Base-by-base conservation (phyloP, 2,329 filamentous ascomycete species). In the Trichoderma semiorbis region DNA sequence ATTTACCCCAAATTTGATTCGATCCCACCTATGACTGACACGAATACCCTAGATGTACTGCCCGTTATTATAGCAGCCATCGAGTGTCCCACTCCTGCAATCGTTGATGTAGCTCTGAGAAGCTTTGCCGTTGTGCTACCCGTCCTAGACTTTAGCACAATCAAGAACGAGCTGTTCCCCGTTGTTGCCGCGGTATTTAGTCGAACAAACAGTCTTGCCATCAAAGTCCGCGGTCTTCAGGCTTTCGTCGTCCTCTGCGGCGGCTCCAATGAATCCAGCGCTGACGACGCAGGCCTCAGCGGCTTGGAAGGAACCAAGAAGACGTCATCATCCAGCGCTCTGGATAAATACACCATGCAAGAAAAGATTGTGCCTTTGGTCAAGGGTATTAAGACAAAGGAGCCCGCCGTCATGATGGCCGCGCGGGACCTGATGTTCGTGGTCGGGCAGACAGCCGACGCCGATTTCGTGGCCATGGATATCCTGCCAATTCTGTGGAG, bases 311-410 rank as follows among this genome's bases (percentile, higher is more conserved):
- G 88, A 64, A 89, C 88, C 77, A 87, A 88, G 72, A 91, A 91
- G 78, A 84, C 87, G 2, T 88, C 89, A 1, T 92, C 89, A 1
- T 92, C 92, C 0, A 94, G 90, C 2, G 95, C 95, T 3, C 85
- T 99, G 32, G 96, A 99, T 83, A 98, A 98, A 80, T 98, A 96
- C 78, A 98, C 96, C 0, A 95, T 99, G 83, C 96, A 99, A 80
- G 96, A 99, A 79, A 98, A 98, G 84, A 93, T 99, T 39, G 89
- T 98, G 0, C 96, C 96, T 0, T 84, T 98, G 5, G 86, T 99
- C 73, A 94, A 93, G 78, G 94, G 87, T 2, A 98, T 99, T 83
- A 98, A 97, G 82, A 99, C 96, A 0, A 98, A 97, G 79, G 96
- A 99, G 80, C 96, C 96, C 0, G 95, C 94, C 8, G 96, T 99